Conservation (phyloP, 2,329 filamentous ascomycete genomes). For the Monosporascus sp. region DNA sequence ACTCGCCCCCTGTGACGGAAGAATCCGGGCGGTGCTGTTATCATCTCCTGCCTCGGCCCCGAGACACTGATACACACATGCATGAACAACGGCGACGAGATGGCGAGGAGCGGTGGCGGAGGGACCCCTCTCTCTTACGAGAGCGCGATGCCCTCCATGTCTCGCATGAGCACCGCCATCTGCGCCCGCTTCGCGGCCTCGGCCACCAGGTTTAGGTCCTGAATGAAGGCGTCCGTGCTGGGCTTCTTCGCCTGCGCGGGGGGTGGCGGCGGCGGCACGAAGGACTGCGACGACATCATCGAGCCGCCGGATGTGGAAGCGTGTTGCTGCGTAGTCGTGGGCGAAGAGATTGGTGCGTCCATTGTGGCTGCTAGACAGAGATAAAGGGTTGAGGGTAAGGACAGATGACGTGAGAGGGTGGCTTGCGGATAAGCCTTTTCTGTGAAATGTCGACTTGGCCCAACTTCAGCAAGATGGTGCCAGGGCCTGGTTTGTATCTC, state of each 20-base stretch:
- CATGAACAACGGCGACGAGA: too few relatives aligned
- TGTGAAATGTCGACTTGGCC: not conserved
- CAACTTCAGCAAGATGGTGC: too few relatives aligned
- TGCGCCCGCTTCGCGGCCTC: constrained; percentile 92
- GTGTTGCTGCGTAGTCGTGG: constrained; percentile 14
- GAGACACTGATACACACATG: too few relatives aligned
- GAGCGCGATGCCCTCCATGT: constrained; percentile 69
- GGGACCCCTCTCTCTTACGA: constrained; percentile 22
- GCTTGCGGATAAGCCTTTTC: too few relatives aligned
- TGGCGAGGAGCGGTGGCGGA: not conserved
- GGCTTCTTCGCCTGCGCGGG: constrained; percentile 16
- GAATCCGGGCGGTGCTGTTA: too few relatives aligned
- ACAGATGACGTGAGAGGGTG: too few relatives aligned
- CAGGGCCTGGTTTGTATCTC: not conserved
- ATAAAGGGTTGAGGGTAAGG: not conserved
- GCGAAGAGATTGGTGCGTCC: constrained; percentile 26
- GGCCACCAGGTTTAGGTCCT: constrained; percentile 78
- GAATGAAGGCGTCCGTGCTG: constrained; percentile 57
- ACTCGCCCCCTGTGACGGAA: too few relatives aligned
- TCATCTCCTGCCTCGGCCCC: too few relatives aligned
- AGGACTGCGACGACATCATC: constrained; percentile 10
- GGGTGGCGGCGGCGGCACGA: constrained; percentile 18
- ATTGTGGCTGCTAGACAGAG: constrained; percentile 12
- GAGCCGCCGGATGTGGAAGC: constrained; percentile 7
- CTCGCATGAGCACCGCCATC: constrained; percentile 81